Evolutionary conservation across 495 filamentous ascomycete genomes (phyloP).

Genomic region (Penicillium silybi): DNA sequence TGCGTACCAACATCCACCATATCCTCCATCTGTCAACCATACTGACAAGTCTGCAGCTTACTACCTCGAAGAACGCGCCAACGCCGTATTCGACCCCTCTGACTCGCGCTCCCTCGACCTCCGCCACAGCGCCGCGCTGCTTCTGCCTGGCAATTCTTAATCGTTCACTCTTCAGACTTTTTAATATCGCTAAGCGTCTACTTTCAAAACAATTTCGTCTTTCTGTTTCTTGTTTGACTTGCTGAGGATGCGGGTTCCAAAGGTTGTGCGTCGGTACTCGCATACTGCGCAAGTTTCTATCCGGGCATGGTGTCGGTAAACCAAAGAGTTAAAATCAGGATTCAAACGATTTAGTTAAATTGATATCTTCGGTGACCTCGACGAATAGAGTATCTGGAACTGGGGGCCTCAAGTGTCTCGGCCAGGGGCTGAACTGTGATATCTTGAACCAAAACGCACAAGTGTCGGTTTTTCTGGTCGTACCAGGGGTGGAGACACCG

Average conservation of each 20-base stretch:
- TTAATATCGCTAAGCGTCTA: neutral
- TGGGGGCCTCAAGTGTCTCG: neutral
- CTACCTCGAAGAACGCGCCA: conserved; percentile 44
- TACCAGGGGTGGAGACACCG: no score
- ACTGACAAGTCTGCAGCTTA: conserved; percentile 19
- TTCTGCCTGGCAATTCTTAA: conserved; percentile 37
- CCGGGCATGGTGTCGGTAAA: no score
- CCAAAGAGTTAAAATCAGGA: neutral
- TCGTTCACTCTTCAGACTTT: neutral
- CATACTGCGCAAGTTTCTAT: neutral
- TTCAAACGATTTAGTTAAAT: neutral
- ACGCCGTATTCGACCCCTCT: conserved; percentile 53
- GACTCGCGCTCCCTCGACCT: conserved; percentile 67
- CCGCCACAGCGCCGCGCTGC: conserved; percentile 58
- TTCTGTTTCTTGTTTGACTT: neutral
- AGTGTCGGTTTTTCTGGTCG: neutral
- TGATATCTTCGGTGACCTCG: neutral
- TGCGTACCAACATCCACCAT: conserved; percentile 35
- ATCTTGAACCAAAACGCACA: neutral
- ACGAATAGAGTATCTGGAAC: neutral
- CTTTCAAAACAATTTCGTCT: neutral
- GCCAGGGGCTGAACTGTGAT: neutral
- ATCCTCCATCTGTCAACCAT: neutral
- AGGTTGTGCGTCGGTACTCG: neutral
- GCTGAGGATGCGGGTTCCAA: neutral